phyloP scores from a whole-genome alignment of 2,329 filamentous ascomycete genomes.

The Monosporascus sp. region DNA sequence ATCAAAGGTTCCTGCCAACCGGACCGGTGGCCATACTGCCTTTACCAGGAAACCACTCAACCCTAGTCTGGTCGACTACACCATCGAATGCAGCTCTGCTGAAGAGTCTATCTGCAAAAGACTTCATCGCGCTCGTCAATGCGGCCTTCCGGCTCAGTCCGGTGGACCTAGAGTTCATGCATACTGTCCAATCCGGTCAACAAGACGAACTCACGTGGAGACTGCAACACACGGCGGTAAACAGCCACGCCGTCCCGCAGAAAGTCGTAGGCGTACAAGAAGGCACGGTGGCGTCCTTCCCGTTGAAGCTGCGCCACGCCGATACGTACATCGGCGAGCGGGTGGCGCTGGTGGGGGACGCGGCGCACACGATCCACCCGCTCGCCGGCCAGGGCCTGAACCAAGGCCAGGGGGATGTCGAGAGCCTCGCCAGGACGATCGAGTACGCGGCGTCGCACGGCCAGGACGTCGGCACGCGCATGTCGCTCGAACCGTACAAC shows the following conservation, averaged over 20 bases:
- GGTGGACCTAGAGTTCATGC: slow-evolving; percentile 79
- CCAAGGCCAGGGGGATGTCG: slow-evolving; percentile 84
- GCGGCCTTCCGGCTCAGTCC: slow-evolving; percentile 81
- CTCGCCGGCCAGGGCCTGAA: slow-evolving; percentile 94
- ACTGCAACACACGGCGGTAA: slow-evolving; percentile 60
- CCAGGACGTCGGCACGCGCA: slow-evolving; percentile 75
- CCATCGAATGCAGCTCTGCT: slow-evolving; percentile 72
- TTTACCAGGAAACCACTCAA: slow-evolving; percentile 75
- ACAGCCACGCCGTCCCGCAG: slow-evolving; percentile 57
- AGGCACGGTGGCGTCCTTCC: slow-evolving; percentile 81
- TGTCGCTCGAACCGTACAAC: slow-evolving; percentile 78
- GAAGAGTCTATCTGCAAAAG: slow-evolving; percentile 65
- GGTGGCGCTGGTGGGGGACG: slow-evolving; percentile 88
- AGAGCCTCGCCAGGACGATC: slow-evolving; percentile 70
- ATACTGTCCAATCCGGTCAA: slow-evolving; percentile 55
- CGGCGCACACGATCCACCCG: slow-evolving; percentile 91
- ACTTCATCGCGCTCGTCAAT: slow-evolving; percentile 87
- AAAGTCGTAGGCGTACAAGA: slow-evolving; percentile 67
- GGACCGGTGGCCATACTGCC: slow-evolving; percentile 90
- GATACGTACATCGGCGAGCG: slow-evolving; percentile 87
- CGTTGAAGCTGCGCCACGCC: slow-evolving; percentile 86
- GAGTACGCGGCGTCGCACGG: slow-evolving; percentile 74
- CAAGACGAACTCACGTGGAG: slow-evolving; percentile 83
- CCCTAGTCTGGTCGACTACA: slow-evolving; percentile 92
- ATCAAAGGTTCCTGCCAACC: slow-evolving; percentile 90